Evolutionary conservation across 2,329 filamentous ascomycete species (phyloP).

Genomic region (Claviceps spartinae): DNA sequence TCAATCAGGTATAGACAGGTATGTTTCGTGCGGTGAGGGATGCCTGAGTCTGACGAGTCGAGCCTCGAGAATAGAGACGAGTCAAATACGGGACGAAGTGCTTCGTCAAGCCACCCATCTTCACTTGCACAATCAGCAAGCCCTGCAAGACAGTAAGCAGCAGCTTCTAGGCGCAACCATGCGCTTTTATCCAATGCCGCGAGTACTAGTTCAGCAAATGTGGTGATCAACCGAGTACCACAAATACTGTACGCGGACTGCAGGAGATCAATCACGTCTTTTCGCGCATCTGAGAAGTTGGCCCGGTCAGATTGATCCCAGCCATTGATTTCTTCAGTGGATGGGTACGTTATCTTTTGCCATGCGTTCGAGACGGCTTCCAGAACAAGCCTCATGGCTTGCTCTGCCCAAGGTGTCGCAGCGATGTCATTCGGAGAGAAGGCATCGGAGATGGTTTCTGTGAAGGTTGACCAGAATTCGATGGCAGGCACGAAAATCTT

Average conservation of each 20-base stretch:
- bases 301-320: conserved; percentile 60
- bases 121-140: conserved; percentile 53
- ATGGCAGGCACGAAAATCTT: conserved; percentile 60
- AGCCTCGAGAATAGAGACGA: conserved; percentile 44
- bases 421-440: conserved; percentile 36
- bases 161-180: conserved; percentile 48
- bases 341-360: conserved; percentile 56
- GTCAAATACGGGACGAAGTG: conserved; percentile 48
- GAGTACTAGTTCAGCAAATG: conserved; percentile 42
- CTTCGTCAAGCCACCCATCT: conserved; percentile 41
- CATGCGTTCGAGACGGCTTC: conserved; percentile 53
- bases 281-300: conserved; percentile 58
- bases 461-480: conserved; percentile 70
- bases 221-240: conserved; percentile 39
- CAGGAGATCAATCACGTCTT: conserved; percentile 67
- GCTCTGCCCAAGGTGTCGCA: conserved; percentile 39
- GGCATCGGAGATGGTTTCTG: conserved; percentile 52
- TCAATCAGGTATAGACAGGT: conserved; percentile 59
- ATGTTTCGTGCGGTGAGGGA: conserved; percentile 51
- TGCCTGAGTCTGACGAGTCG: conserved; percentile 30
- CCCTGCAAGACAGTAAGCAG: conserved; percentile 49
- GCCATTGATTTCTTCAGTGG: conserved; percentile 37
- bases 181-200: conserved; percentile 32
- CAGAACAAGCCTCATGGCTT: conserved; percentile 45
- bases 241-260: conserved; percentile 55